Base-by-base conservation (phyloP, 2,329 filamentous ascomycete species). In the Coniella lustricola region DNA sequence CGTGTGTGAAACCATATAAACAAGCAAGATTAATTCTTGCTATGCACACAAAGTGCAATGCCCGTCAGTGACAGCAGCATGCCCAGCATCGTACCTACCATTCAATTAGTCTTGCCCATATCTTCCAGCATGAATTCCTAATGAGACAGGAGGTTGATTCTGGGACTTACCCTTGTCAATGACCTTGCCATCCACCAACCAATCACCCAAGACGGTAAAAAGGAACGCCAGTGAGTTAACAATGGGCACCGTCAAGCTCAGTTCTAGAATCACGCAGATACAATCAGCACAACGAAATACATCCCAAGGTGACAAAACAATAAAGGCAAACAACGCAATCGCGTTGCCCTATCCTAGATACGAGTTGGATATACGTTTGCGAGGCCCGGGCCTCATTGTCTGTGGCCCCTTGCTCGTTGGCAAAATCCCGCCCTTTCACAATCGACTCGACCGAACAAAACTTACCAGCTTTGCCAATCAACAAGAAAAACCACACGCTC, bases 191-290 rank as follows among this genome's bases (percentile, higher is more conserved):
- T 96, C 91, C 1, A 91, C 89, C 74, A 85, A 94, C 90, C 90
- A 97, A 59, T 97, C 91, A 1, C 90, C 91, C 12, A 96, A 61
- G 2, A 96, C 90, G 0, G 91, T 97, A 62, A 96, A 97, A n/a
- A 97, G 67, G 58, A 97, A 97, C 0, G 91, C 91, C 60, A 95
- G 70, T 0, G 90, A 95, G 61, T 97, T 97, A 2, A 91, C 90
- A 54, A 97, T 93, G 2, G 91, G 91, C 1, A 97, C 90, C 2
- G 90, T 96, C 54, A 97, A 72, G 62, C 90, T 95, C 57, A 97
- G 64, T 66, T 97, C 91, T 93, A 57, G 4, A 16, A 29, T 16
- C 21, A 18, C n/a, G 17, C 14, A 14, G 22, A 9, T 4, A 33
- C 44, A 18, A 50, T 40, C 29, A 20, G 21, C 16, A 33, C 18